A percentile compares a stretch with the other conserved stretches of the same genome.
These are phyloP conservation scores for Serendipita indica DNA, from an alignment of 768 basidiomycete species.

Conservation along the genomic window DNA sequence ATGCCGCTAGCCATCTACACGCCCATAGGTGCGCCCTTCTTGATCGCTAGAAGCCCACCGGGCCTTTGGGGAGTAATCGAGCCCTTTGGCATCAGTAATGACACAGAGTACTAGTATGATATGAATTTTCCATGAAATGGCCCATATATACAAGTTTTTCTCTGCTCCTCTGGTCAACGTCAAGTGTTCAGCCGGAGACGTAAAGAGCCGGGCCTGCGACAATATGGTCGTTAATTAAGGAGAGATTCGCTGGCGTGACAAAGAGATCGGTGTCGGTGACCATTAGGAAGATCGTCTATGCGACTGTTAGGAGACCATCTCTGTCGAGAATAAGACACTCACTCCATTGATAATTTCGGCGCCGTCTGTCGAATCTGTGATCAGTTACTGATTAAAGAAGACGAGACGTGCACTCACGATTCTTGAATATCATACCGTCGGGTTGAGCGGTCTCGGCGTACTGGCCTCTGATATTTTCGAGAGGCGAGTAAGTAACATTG, in stretches of 20 bases:
- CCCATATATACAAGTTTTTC: no score
- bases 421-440: neutral
- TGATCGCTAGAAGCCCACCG: no score
- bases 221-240: constrained; percentile 36
- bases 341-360: neutral
- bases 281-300: constrained; percentile 29
- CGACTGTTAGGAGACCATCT: neutral
- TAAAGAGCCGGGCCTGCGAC: constrained; percentile 43
- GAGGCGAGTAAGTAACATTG: neutral
- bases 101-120: no score
- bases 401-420: neutral
- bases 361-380: neutral
- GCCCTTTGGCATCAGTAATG: no score
- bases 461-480: neutral
- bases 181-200: constrained; percentile 31
- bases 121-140: no score
- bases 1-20: no score
- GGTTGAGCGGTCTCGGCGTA: constrained; percentile 1
- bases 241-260: constrained; percentile 46
- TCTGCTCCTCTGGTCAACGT: no score
- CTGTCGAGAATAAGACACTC: no score
- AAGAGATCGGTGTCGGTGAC: constrained; percentile 35
- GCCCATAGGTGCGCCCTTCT: no score
- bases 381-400: neutral
- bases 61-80: no score